Base-by-base conservation (phyloP, 371 early-diverging fungal genomes). In the Mortierella sp. region DNA sequence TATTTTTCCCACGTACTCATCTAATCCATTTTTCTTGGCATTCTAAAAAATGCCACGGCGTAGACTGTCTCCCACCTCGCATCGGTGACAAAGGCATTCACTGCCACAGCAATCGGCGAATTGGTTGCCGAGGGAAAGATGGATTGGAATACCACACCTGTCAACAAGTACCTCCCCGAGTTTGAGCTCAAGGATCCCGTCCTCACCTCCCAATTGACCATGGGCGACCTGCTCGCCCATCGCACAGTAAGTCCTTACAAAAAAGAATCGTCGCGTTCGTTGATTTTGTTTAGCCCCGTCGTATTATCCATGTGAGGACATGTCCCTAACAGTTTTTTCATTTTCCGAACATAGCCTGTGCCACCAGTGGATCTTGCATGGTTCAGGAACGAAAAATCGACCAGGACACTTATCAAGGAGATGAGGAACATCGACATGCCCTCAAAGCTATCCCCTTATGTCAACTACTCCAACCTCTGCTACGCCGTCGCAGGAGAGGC, bases 71-170 rank as follows among this genome's bases (percentile, higher is more conserved):
- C 64, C 6, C 69, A 50, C 6, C 50, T 75, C 19, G 70, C 63
- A 1, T 75, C 75, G 0, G 24, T 64, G 5, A 75, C 75, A 41
- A 75, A 75, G 45, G 47, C 75, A 10, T 75, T 75, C 34, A 75
- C 75, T 8, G 75, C 75, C 14, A 64, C 75, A 1, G 52, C 45
- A 4, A 64, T 75, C 7, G 75, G 65, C 14, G 75, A 75, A 11
- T 8, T 75, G n/a, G 70, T 75, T 29, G 69, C 75, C 5, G 75
- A 75, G 9, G 75, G 70, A 24, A 75, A 75, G 65, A n/a, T 70
- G 43, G 75, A 75, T 11, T 75, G 75, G 75, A 63, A 68, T 7
- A 45, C 19, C 26, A 75, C 75, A 2, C 53, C 70, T 0, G 75
- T 75, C 37, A 64, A 40, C 64, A 70, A 69, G 22, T 75, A 75